Conservation (phyloP, 202 grass and related monocot genomes). For the Musa balbisiana region DNA sequence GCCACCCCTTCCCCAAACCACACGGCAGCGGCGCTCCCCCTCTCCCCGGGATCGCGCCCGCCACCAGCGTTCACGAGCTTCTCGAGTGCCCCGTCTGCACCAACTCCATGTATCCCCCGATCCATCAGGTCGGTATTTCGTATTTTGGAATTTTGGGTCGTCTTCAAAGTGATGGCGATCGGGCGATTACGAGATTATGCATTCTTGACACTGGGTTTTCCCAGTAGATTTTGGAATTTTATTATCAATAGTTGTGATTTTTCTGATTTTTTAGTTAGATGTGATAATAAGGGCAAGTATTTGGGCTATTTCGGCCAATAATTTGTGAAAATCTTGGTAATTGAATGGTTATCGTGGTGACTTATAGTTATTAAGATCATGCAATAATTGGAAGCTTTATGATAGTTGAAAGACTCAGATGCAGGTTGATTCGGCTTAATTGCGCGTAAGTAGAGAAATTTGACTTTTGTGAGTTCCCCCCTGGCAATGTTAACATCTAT, state of each 20-base stretch:
- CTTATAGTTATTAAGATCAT: not conserved
- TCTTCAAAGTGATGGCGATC: not conserved
- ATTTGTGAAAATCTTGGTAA: not conserved
- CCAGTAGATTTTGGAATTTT: not conserved
- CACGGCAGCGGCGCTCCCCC: constrained; percentile 11
- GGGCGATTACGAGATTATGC: not conserved
- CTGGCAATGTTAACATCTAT: not conserved
- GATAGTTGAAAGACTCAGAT: not conserved
- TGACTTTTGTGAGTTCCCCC: not conserved
- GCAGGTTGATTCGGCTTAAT: not conserved
- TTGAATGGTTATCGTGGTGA: not conserved
- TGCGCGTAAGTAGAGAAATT: not conserved
- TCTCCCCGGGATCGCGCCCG: constrained; percentile 31
- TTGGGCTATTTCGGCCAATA: not conserved
- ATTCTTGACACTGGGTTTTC: not conserved
- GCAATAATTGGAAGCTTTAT: not conserved
- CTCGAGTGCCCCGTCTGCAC: constrained; percentile 61
- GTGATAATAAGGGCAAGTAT: not conserved
- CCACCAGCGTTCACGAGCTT: constrained; percentile 50
- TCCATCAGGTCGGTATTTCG: constrained; percentile 30
- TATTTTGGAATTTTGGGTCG: not conserved
- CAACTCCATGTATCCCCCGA: constrained; percentile 60
- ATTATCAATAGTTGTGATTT: not conserved
- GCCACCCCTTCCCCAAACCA: not conserved
- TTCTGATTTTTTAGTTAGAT: not conserved